These are phyloP conservation scores for Sanghuangporus sanghuang DNA, from an alignment of 1,284 basidiomycete genomes.

Conservation along the genomic window DNA sequence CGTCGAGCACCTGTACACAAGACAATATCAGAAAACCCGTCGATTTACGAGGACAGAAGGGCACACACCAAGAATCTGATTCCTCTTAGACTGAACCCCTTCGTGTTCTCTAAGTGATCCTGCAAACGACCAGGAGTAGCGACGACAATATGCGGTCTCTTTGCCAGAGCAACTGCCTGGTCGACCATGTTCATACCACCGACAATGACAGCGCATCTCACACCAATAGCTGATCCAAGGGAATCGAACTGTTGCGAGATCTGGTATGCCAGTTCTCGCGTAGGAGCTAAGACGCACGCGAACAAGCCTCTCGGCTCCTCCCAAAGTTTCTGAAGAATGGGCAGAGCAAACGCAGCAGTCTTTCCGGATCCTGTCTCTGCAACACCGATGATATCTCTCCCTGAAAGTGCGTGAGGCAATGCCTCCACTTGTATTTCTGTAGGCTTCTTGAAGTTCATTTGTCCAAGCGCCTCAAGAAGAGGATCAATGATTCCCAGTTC, in stretches of 20 bases:
- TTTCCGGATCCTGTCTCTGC: slow-evolving; percentile 98
- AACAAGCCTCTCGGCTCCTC: slow-evolving; percentile 93
- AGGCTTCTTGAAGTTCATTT: slow-evolving; percentile 82
- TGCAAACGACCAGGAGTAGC: slow-evolving; percentile 94
- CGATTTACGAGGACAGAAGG: not conserved
- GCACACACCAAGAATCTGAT: slow-evolving; percentile 83
- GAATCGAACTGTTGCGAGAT: slow-evolving; percentile 96
- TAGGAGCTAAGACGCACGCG: slow-evolving; percentile 92
- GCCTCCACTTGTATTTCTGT: slow-evolving; percentile 89
- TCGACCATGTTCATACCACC: slow-evolving; percentile 95
- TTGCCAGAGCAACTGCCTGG: slow-evolving; percentile 91
- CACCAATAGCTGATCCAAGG: slow-evolving; percentile 91
- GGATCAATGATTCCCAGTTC: slow-evolving; percentile 87
- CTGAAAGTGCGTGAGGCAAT: slow-evolving; percentile 88
- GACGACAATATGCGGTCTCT: slow-evolving; percentile 93
- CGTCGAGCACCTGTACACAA: slow-evolving; percentile 80
- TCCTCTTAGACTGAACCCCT: slow-evolving; percentile 88
- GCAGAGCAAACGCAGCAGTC: slow-evolving; percentile 95
- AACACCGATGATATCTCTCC: slow-evolving; percentile 95
- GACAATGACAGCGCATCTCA: slow-evolving; percentile 87
- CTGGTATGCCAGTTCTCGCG: slow-evolving; percentile 97
- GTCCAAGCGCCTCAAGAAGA: slow-evolving; percentile 81
- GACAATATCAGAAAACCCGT: slow-evolving; percentile 8
- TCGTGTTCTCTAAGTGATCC: slow-evolving; percentile 97
- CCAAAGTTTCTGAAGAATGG: slow-evolving; percentile 96